Evolutionary conservation across 2,329 filamentous ascomycete genomes (phyloP).

Genomic region (Zasmidium angulare): DNA sequence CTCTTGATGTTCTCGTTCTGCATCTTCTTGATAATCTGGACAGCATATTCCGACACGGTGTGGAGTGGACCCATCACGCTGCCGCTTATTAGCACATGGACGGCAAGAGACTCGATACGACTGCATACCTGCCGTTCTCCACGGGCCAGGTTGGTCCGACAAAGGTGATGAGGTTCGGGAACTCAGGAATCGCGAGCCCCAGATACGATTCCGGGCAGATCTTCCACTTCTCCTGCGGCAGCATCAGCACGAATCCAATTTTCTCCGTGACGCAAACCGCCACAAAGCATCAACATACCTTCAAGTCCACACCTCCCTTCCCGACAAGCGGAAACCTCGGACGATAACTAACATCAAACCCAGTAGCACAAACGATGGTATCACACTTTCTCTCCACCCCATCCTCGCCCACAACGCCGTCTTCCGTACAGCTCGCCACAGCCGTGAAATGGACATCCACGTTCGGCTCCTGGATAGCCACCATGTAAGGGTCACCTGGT

Average conservation of each 20-base stretch:
- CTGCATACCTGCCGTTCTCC: constrained; percentile 44
- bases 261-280: neutral
- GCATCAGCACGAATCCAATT: neutral
- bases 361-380: constrained; percentile 48
- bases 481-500: constrained; percentile 53
- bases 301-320: constrained; percentile 40
- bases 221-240: constrained; percentile 38
- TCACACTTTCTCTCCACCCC: constrained; percentile 44
- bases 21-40: constrained; percentile 48
- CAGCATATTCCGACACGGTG: constrained; percentile 40
- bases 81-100: neutral
- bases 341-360: constrained; percentile 46
- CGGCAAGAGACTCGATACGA: neutral
- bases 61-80: constrained; percentile 44
- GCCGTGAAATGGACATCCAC: constrained; percentile 53
- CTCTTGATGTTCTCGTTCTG: constrained; percentile 46
- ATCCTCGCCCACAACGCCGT: constrained; percentile 46
- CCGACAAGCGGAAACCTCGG: constrained; percentile 47
- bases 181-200: constrained; percentile 42
- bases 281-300: constrained; percentile 15
- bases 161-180: constrained; percentile 46
- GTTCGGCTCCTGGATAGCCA: constrained; percentile 51
- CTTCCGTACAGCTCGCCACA: constrained; percentile 46
- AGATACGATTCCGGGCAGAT: constrained; percentile 41
- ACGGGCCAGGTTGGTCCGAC: constrained; percentile 40